A percentile compares a stretch with the other conserved stretches of the same genome.
Conservation (phyloP, 1,139 yeast species). For the Candida sojae region DNA sequence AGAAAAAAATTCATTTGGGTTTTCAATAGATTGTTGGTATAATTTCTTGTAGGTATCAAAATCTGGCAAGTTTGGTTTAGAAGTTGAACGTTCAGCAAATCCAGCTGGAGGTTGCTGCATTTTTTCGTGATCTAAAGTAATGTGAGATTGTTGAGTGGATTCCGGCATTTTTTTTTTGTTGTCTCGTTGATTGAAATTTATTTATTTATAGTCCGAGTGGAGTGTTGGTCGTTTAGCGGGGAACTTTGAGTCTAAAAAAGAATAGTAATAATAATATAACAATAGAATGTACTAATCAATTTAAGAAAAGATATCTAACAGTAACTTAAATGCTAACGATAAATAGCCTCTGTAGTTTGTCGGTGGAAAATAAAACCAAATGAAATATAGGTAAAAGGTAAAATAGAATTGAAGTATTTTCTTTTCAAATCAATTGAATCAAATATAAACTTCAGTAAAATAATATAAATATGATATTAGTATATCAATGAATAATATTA, state of each 20-base stretch:
- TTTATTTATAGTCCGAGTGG: too few species aligned
- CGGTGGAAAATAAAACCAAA: too few species aligned
- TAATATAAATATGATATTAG: neutral
- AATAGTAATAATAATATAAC: neutral
- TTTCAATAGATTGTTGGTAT: slow-evolving; percentile 67
- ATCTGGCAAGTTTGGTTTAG: slow-evolving; percentile 50
- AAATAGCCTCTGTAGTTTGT: neutral
- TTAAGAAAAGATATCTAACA: neutral
- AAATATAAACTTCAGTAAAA: neutral
- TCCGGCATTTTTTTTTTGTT: slow-evolving; percentile 20
- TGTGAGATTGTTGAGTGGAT: slow-evolving; percentile 21
- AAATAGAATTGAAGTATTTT: neutral
- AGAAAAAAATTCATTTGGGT: slow-evolving; percentile 68
- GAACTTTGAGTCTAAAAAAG: neutral
- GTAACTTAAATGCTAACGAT: neutral
- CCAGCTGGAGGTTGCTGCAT: slow-evolving; percentile 56
- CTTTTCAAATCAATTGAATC: slow-evolving; percentile 1
- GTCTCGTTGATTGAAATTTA: too few species aligned
- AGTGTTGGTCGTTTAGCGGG: neutral
- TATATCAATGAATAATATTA: neutral
- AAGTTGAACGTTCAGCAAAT: slow-evolving; percentile 52
- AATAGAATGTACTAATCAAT: neutral
- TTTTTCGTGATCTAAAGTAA: slow-evolving; percentile 46
- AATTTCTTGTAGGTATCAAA: slow-evolving; percentile 58
- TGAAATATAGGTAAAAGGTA: neutral